These are phyloP conservation scores for Coix lacrymajobi DNA, from an alignment of 176 grass and related monocot genomes.

Conservation along the genomic window DNA sequence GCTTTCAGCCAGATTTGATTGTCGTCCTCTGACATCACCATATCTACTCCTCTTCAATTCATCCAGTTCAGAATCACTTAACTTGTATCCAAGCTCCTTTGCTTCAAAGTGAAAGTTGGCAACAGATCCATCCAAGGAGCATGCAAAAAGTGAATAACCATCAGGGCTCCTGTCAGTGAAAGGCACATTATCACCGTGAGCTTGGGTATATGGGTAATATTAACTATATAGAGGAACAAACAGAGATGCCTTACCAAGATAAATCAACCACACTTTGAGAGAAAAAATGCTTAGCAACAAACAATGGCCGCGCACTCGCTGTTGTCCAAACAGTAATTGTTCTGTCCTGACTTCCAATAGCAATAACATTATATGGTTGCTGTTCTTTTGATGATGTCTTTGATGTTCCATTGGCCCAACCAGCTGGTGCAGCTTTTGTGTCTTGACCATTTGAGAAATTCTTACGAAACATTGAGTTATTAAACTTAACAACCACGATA, in stretches of 20 bases:
- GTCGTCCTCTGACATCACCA: conserved; percentile 89
- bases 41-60: conserved; percentile 93
- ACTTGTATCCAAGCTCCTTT: conserved; percentile 85
- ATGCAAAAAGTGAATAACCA: conserved; percentile 50
- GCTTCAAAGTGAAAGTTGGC: conserved; percentile 90
- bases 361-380: conserved; percentile 96
- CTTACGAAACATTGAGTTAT: conserved; percentile 95
- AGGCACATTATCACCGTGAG: conserved; percentile 13
- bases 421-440: conserved; percentile 50
- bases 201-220: background rate
- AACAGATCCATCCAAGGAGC: conserved; percentile 79
- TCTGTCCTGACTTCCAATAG: conserved; percentile 98
- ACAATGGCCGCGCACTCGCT: conserved; percentile 82
- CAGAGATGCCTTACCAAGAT: conserved; percentile 63
- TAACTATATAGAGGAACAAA: background rate
- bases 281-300: conserved; percentile 99
- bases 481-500: conserved; percentile 92
- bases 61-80: conserved; percentile 87
- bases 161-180: conserved; percentile 77
- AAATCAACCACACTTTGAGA: conserved; percentile 97
- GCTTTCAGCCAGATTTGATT: conserved; percentile 92
- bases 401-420: conserved; percentile 83
- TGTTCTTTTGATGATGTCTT: conserved; percentile 49
- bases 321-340: conserved; percentile 99
- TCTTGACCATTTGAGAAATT: conserved; percentile 56